Conservation (phyloP, 129 eudicot genomes). For the Deinandra increscens region DNA sequence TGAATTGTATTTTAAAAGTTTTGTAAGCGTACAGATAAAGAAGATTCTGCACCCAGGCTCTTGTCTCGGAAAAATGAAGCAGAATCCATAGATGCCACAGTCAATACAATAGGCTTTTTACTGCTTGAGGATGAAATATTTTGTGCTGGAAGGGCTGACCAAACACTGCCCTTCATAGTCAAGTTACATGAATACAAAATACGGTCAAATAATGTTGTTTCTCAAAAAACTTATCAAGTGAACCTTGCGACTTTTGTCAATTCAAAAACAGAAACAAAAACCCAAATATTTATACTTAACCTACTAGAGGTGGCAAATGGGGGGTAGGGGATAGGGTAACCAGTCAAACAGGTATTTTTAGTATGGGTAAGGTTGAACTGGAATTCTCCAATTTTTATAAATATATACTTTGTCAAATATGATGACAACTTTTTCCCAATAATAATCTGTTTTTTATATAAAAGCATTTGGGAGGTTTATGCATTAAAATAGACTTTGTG, state of each 20-base stretch:
- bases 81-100: conserved; percentile 92
- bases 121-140: conserved; percentile 44
- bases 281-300: background rate
- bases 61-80: conserved; percentile 98
- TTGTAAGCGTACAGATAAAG: conserved; percentile 72
- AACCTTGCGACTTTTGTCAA: background rate
- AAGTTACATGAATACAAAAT: conserved; percentile 36
- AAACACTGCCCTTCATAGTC: conserved; percentile 97
- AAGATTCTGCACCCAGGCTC: conserved; percentile 92
- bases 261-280: background rate
- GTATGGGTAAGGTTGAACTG: background rate
- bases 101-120: conserved; percentile 60
- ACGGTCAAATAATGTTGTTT: conserved; percentile 35
- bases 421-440: background rate
- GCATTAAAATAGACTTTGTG: background rate
- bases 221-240: background rate
- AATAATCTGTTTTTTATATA: background rate
- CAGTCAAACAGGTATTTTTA: background rate
- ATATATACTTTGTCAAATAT: background rate
- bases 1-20: background rate
- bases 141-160: conserved; percentile 90
- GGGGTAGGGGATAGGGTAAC: background rate
- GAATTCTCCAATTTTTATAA: background rate
- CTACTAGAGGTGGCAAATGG: background rate
- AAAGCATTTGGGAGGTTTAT: background rate